Evolutionary conservation across 106 monocot species (phyloP), one percentile per base, ranked within the genome.

Genomic region (Dioscorea dumetorum): DNA sequence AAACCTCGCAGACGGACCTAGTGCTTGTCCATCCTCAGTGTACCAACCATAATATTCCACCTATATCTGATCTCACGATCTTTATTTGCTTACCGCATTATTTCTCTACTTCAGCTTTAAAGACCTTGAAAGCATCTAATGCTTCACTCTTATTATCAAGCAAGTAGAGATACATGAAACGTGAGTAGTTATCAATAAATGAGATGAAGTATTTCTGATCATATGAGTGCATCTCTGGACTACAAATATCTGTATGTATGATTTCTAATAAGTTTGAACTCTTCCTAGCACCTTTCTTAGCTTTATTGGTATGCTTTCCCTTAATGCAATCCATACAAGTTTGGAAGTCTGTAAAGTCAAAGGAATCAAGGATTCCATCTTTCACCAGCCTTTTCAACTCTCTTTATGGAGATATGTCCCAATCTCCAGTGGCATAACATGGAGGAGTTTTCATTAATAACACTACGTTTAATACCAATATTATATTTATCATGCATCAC

Each of bases 311-410:
- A 49, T 71, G 61, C 50, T 71, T 71, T 60, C 49, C 61, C 18
- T 71, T 62, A 11, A 71, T 71, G 41, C 71, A 71, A 61, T 51
- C 50, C 9, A 71, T 13, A 71, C 49, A 71, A 20, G 23, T 58
- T 49, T 48, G 23, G 10, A 71, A 50, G 50, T 61, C 48, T 9
- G 49, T 61, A 50, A 61, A 71, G n/a, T 71, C 4, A 21, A 71
- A 24, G 50, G 18, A 33, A 0, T 17, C 11, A 16, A 68, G 28
- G 13, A 68, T 23, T 33, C 68, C 53, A 20, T 68, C 15, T 0
- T 60, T 71, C 24, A 61, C 61, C 28, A 71, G 50, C 28, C n/a
- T 61, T 71, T 49, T 61, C 23, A 2, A 61, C n/a, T n/a, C n/a
- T n/a, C n/a, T n/a, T n/a, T n/a, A n/a, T n/a, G n/a, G n/a, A n/a